Base-by-base conservation (phyloP, 2,329 filamentous ascomycete genomes). In the Aspergillus sp. region DNA sequence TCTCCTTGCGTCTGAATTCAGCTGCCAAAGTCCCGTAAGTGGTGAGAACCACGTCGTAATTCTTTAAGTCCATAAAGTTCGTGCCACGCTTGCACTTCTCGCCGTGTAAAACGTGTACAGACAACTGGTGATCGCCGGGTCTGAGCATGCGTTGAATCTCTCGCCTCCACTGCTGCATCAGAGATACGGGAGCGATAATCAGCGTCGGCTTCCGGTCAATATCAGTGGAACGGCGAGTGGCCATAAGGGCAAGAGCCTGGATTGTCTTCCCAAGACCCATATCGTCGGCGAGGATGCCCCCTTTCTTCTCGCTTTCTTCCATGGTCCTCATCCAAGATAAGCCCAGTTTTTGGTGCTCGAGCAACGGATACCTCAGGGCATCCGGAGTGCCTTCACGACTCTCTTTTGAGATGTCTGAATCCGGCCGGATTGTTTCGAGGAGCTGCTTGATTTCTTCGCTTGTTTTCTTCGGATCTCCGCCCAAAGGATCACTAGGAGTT, bases 221-320 rank as follows among this genome's bases (percentile, higher is more conserved):
- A 39, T 79, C 68, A 1, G 64, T 57, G 0, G 82, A 75, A n/a
- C 71, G 78, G 4, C 78, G 71, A 4, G 74, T 72, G 8, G 85
- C 67, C 45, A 93, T 82, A 26, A 94, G 69, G 3, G 86, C 75
- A 14, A 95, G 67, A 4, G 83, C 80, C 40, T 89, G 85, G 15
- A 94, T 80, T 0, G 84, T 89, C 59, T 91, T 89, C 5, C 84
- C 84, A 8, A 89, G 64, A 5, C 84, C 84, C 84, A 89, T 91
- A 41, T 86, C 82, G 48, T 86, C 82, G 1, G 79, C 81, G 15
- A 88, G 65, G 34, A 89, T 85, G 14, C 82, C 80, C 12, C 83
- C 83, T 47, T 82, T 86, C 33, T 78, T 76, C 2, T 64, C 69
- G 6, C 82, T 77, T 35, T 74, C 69, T 55, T 89, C 84, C 67